phyloP scores from a whole-genome alignment of 1,284 basidiomycete genomes.

The Leccinum discolor region DNA sequence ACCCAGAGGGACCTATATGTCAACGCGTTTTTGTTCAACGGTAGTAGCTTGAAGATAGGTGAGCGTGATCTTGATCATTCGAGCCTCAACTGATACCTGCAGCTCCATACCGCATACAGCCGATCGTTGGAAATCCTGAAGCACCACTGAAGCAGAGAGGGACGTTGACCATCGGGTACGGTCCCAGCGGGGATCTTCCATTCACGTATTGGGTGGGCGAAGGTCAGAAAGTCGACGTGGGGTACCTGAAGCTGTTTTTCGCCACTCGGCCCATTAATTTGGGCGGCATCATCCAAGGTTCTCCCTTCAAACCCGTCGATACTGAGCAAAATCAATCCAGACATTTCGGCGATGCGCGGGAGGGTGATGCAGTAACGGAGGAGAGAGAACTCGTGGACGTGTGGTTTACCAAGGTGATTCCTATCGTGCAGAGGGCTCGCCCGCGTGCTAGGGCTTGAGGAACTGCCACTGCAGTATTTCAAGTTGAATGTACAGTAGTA shows the following conservation, averaged over 20 bases:
- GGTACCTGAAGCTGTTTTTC: constrained; percentile 25
- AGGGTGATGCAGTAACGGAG: neutral
- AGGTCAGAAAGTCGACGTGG: constrained; percentile 17
- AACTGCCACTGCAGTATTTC: neutral
- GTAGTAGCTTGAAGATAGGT: constrained; percentile 17
- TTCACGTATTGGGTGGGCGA: constrained; percentile 8
- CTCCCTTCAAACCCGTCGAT: constrained; percentile 10
- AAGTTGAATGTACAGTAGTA: neutral
- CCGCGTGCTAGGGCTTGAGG: neutral
- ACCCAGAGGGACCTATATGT: constrained; percentile 19
- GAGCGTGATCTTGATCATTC: neutral
- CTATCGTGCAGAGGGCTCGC: constrained; percentile 10
- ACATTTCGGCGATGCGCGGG: neutral
- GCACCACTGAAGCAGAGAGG: constrained; percentile 5
- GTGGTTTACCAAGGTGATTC: constrained; percentile 12
- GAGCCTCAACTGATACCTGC: neutral
- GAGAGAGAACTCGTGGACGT: neutral
- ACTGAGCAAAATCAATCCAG: neutral
- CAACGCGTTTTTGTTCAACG: constrained; percentile 26
- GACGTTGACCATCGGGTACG: constrained; percentile 21
- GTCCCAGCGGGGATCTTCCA: constrained; percentile 6
- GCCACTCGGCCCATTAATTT: constrained; percentile 18
- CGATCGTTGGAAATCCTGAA: neutral
- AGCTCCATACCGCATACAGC: constrained; percentile 15
- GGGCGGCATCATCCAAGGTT: constrained; percentile 10